Conservation (phyloP, 2,329 filamentous ascomycete species). For the Elsinoe perseae region DNA sequence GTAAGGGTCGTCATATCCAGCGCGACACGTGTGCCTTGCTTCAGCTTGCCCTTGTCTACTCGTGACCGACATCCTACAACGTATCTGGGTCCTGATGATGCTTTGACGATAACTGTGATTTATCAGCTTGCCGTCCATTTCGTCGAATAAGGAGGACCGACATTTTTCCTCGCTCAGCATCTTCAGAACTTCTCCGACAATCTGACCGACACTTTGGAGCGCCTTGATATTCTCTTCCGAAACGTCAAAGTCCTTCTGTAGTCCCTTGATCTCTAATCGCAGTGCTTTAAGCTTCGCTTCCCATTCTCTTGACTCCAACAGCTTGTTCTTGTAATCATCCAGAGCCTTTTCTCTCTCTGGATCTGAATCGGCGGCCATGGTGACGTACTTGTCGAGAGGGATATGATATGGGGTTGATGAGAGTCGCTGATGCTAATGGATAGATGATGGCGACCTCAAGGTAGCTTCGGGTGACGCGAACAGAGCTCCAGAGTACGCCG, state of each 20-base stretch:
- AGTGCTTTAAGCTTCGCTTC: slow-evolving; percentile 94
- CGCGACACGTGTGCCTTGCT: slow-evolving; percentile 95
- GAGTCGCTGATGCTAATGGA: not conserved
- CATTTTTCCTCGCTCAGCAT: slow-evolving; percentile 98
- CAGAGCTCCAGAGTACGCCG: not conserved
- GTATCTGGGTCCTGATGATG: slow-evolving; percentile 92
- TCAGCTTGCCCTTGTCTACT: slow-evolving; percentile 93
- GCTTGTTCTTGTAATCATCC: slow-evolving; percentile 46
- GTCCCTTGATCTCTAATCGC: slow-evolving; percentile 88
- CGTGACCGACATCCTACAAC: slow-evolving; percentile 98
- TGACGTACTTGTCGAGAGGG: not conserved
- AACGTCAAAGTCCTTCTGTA: slow-evolving; percentile 90
- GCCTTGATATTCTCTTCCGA: slow-evolving; percentile 99
- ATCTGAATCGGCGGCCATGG: slow-evolving; percentile 26
- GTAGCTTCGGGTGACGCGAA: not conserved
- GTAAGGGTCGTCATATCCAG: slow-evolving; percentile 99
- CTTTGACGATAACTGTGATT: slow-evolving; percentile 84
- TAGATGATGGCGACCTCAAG: not conserved
- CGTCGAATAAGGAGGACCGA: slow-evolving; percentile 44
- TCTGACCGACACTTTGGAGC: slow-evolving; percentile 95
- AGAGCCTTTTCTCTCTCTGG: slow-evolving; percentile 47
- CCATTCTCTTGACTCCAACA: slow-evolving; percentile 93
- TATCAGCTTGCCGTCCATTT: not conserved
- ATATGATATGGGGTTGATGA: not conserved
- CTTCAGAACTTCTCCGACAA: slow-evolving; percentile 97